Conservation (phyloP, 768 basidiomycete genomes). For the Xerocomus brunneocitrinus region DNA sequence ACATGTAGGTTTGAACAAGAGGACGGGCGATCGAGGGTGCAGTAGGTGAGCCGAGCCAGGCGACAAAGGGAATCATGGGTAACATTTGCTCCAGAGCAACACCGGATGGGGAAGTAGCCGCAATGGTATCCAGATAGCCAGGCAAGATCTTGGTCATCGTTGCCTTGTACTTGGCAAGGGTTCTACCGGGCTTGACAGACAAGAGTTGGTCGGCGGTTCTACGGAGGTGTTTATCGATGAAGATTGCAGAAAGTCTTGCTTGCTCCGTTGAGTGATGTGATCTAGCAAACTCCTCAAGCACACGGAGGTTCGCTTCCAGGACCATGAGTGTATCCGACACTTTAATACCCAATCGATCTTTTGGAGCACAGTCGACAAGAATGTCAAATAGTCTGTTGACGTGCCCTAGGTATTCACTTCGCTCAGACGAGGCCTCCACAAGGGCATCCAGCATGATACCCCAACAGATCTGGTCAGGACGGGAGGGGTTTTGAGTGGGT, state of each 20-base stretch:
- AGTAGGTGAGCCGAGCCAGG: conserved; percentile 31
- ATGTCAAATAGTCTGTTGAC: conserved; percentile 52
- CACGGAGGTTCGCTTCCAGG: conserved; percentile 38
- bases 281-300: conserved; percentile 22
- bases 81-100: conserved; percentile 7
- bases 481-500: conserved; percentile 39
- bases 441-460: conserved; percentile 54
- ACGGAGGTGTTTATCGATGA: conserved; percentile 22
- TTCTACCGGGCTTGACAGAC: conserved; percentile 13
- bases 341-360: conserved; percentile 34
- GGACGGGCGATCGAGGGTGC: conserved; percentile 33
- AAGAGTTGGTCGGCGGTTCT: conserved; percentile 2
- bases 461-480: conserved; percentile 57
- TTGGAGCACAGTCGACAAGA: conserved; percentile 32
- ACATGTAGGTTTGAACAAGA: conserved; percentile 44
- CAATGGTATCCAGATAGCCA: conserved; percentile 15
- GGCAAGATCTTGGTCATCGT: conserved; percentile 14
- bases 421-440: conserved; percentile 30
- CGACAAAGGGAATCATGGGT: conserved; percentile 28
- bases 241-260: conserved; percentile 19
- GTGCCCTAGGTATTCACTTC: conserved; percentile 43
- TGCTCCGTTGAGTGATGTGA: conserved; percentile 6
- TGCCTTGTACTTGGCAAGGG: conserved; percentile 14
- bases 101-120: background rate
- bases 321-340: conserved; percentile 40